A percentile compares a stretch with the other conserved stretches of the same genome.
Conservation (phyloP, 805 yeast genomes). For the Metschnikowia noctiluminum region DNA sequence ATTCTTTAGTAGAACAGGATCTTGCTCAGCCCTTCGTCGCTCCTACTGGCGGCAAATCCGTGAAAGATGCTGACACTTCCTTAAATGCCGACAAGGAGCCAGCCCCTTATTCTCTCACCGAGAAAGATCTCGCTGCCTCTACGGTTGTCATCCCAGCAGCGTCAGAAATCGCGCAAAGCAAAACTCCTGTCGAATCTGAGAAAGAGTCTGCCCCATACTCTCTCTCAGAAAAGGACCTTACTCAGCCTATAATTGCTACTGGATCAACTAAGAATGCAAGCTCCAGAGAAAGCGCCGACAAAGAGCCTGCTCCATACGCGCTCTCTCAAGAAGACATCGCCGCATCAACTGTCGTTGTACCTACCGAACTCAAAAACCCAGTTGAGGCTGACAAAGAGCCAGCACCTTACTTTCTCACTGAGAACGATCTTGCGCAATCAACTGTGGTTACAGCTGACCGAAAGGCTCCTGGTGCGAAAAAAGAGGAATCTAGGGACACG, state of each 20-base stretch:
- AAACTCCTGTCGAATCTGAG: neutral
- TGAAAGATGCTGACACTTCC: neutral
- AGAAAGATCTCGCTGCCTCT: neutral
- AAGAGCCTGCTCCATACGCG: slow-evolving; percentile 3
- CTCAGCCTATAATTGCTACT: neutral
- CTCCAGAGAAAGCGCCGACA: neutral
- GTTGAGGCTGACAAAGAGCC: slow-evolving; percentile 4
- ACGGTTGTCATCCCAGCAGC: neutral
- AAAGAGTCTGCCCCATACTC: slow-evolving; percentile 4
- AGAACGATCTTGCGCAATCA: slow-evolving; percentile 3
- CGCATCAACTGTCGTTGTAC: slow-evolving; percentile 4
- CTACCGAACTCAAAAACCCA: slow-evolving; percentile 1
- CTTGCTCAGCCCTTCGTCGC: neutral
- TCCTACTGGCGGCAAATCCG: neutral
- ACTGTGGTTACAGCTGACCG: slow-evolving; percentile 7
- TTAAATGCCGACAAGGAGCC: neutral
- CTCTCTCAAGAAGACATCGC: slow-evolving; percentile 3
- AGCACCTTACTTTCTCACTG: slow-evolving; percentile 5
- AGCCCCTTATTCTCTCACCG: neutral
- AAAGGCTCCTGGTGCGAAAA: slow-evolving; percentile 9
- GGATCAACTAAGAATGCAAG: neutral
- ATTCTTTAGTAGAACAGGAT: neutral
- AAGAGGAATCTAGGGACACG: slow-evolving; percentile 8
- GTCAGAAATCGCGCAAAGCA: neutral
- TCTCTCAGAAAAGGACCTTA: neutral